phyloP scores from a whole-genome alignment of 768 basidiomycete species.

The Tylopilus balloui region DNA sequence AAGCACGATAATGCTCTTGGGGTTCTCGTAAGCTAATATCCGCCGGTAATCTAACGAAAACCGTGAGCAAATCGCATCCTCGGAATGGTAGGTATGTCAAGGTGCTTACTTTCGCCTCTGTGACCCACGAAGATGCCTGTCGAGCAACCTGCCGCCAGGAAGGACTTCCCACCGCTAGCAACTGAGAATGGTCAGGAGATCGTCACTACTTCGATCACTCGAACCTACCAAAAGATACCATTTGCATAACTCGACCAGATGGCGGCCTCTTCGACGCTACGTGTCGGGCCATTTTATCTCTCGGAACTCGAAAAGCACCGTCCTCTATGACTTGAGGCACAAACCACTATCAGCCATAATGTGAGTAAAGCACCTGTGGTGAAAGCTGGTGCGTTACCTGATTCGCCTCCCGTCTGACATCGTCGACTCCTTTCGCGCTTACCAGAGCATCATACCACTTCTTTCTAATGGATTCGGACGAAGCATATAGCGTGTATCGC shows the following conservation, averaged over 20 bases:
- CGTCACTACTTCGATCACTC: background rate
- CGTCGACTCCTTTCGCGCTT: slow-evolving; percentile 60
- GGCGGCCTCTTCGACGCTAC: slow-evolving; percentile 31
- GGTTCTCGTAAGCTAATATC: slow-evolving; percentile 48
- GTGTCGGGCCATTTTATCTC: slow-evolving; percentile 30
- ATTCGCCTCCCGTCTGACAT: slow-evolving; percentile 63
- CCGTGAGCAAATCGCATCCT: background rate
- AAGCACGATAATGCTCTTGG: slow-evolving; percentile 54
- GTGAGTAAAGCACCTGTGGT: slow-evolving; percentile 6
- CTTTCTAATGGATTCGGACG: slow-evolving; percentile 50
- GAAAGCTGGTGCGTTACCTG: slow-evolving; percentile 44
- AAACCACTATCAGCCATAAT: slow-evolving; percentile 51
- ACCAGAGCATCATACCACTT: slow-evolving; percentile 61
- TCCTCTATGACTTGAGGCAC: slow-evolving; percentile 56
- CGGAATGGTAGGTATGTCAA: background rate
- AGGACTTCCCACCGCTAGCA: slow-evolving; percentile 44
- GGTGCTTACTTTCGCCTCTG: slow-evolving; percentile 48
- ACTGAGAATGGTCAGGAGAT: slow-evolving; percentile 31
- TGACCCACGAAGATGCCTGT: slow-evolving; percentile 67
- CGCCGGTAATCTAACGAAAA: slow-evolving; percentile 48
- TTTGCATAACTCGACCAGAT: slow-evolving; percentile 57
- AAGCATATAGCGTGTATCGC: slow-evolving; percentile 69
- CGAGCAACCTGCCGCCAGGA: slow-evolving; percentile 60
- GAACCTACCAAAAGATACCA: slow-evolving; percentile 59
- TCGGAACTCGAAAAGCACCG: slow-evolving; percentile 52